phyloP scores from a whole-genome alignment of 345 rosid genomes.

The Gossypium stocksii region DNA sequence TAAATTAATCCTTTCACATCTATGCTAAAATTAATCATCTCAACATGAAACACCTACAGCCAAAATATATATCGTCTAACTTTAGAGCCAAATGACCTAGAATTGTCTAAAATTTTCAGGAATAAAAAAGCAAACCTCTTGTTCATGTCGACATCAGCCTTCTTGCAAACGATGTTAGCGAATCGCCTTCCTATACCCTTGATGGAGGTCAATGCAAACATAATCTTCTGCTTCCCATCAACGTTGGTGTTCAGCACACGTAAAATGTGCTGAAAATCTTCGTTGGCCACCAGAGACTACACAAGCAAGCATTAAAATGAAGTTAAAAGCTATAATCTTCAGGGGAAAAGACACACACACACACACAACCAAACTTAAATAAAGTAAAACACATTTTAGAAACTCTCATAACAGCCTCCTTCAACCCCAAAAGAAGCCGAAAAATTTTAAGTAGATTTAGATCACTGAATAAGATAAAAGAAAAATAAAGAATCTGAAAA shows the following conservation, averaged over 20 bases:
- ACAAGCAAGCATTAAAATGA: background rate
- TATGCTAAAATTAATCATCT: background rate
- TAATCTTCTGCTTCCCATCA: conserved; percentile 83
- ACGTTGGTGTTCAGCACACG: conserved; percentile 92
- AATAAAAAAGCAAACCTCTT: conserved; percentile 44
- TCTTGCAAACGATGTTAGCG: conserved; percentile 91
- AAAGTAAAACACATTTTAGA: background rate
- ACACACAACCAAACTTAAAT: background rate
- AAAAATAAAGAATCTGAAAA: background rate
- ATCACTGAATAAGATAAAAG: background rate
- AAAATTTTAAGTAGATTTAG: background rate
- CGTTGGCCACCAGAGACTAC: conserved; percentile 81
- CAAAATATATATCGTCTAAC: background rate
- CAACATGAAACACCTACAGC: background rate
- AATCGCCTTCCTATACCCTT: conserved; percentile 88
- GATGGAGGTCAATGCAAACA: conserved; percentile 90
- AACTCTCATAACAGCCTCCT: background rate
- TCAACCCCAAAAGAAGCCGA: background rate
- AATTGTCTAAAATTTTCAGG: background rate
- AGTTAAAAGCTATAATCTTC: background rate
- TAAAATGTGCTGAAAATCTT: conserved; percentile 86
- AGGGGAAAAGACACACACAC: background rate
- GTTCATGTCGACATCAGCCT: conserved; percentile 96
- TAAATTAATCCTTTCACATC: background rate
- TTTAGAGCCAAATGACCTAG: background rate